phyloP scores from a whole-genome alignment of 2,329 filamentous ascomycete genomes.

The Microsporum ferrugineum region DNA sequence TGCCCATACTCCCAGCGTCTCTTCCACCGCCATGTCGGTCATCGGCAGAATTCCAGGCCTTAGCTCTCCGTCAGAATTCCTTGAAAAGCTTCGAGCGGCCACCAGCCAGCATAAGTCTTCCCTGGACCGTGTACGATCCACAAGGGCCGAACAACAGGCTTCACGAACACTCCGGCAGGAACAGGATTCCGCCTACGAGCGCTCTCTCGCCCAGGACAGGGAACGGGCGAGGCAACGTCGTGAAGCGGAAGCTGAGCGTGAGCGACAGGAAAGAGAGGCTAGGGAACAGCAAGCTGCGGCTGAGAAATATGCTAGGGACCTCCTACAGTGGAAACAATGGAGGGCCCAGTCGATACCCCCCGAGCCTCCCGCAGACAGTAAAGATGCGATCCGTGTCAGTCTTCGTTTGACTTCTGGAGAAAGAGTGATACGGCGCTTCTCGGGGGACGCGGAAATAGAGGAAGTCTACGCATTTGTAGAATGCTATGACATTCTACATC shows the following conservation, averaged over 20 bases:
- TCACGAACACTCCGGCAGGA: conserved; percentile 71
- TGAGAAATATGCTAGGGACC: conserved; percentile 44
- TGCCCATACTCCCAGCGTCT: conserved; percentile 74
- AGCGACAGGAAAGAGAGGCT: conserved; percentile 54
- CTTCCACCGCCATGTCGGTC: conserved; percentile 80
- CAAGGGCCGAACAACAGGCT: conserved; percentile 67
- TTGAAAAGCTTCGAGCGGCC: conserved; percentile 61
- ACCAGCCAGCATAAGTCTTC: conserved; percentile 67
- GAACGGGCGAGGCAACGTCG: conserved; percentile 66
- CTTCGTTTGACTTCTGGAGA: conserved; percentile 54
- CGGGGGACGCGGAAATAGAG: conserved; percentile 58
- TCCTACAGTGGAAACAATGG: conserved; percentile 69
- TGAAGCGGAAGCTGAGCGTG: conserved; percentile 58
- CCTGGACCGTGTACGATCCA: conserved; percentile 60
- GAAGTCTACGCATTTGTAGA: conserved; percentile 95
- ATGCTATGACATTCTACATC: conserved; percentile 59
- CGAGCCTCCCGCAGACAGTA: conserved; percentile 55
- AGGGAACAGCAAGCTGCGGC: conserved; percentile 53
- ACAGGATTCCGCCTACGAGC: conserved; percentile 88
- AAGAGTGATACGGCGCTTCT: conserved; percentile 66
- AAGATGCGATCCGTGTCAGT: conserved; percentile 61
- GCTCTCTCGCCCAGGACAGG: conserved; percentile 75
- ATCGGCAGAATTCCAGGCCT: conserved; percentile 67
- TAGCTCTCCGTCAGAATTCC: conserved; percentile 56
- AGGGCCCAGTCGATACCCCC: conserved; percentile 53